Evolutionary conservation across 305 asterid species (phyloP), one percentile per base, ranked within the genome.

Genomic region (Plantago rigida): DNA sequence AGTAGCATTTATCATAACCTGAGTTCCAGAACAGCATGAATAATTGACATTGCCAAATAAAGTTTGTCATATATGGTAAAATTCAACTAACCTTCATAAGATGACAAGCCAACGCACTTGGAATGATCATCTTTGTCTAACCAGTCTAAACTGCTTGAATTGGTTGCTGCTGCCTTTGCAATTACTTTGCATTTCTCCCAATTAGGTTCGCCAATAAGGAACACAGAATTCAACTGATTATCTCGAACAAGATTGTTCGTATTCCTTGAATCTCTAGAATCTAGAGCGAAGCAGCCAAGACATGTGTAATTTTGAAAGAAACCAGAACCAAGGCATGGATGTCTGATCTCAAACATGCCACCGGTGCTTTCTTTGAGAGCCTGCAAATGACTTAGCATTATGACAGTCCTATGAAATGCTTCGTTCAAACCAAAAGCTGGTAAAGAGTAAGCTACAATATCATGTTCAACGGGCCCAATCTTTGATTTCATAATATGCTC

Each of bases 351-450:
- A 62, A 81, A 69, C 68, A 63, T 31, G 13, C 87, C 80, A 26
- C 57, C 69, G 7, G 39, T 61, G 41, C 69, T 75, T 71, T 74
- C 82, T 51, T 66, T 48, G 3, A 75, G 56, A 11, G 82, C 78
- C 65, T 67, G 76, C 55, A 73, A 74, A 67, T 74, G 83, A 65
- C 90, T 86, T 9, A 86, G 79, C 86, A 84, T 76, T 36, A 68
- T 70, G 51, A 85, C 51, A 4, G 88, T 77, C 72, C 87, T 70
- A 61, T 79, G 90, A 72, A 88, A 85, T 53, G 93, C 96, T 78
- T 85, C 88, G 60, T 81, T 82, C 70, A 88, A 72, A 54, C 95
- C 96, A 70, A 85, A 88, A 47, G 85, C 84, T 0, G 86, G 87
- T 61, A 85, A 72, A 0, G 95, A 85, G 73, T 80, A 77, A 1